These are phyloP conservation scores for Botrytis squamosa DNA, from an alignment of 2,329 filamentous ascomycete genomes.

Conservation along the genomic window DNA sequence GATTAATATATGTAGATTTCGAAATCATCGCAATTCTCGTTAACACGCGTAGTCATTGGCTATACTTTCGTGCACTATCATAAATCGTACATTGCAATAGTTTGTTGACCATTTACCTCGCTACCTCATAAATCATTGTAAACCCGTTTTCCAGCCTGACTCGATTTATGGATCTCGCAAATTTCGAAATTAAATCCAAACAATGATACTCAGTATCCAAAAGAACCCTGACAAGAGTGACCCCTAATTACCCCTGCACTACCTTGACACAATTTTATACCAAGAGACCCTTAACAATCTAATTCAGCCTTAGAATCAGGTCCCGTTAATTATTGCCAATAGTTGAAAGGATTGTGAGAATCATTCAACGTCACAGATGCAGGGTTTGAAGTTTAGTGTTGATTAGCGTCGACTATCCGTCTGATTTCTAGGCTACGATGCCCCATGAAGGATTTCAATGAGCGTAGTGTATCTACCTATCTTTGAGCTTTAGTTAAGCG, in stretches of 20 bases:
- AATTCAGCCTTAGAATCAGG: background rate
- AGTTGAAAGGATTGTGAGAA: background rate
- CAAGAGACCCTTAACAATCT: background rate
- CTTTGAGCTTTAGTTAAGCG: background rate
- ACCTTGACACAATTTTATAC: background rate
- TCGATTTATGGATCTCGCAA: background rate
- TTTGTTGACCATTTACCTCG: background rate
- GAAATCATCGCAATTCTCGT: background rate
- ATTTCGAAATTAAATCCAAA: background rate
- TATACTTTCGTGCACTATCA: no score
- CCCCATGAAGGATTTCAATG: no score
- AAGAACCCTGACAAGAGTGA: background rate
- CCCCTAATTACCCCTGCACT: background rate
- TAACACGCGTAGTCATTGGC: background rate
- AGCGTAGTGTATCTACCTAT: background rate
- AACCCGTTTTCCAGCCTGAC: background rate
- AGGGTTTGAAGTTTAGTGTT: background rate
- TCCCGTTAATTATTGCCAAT: background rate
- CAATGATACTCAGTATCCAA: background rate
- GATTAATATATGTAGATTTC: background rate
- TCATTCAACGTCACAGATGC: background rate
- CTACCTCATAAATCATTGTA: background rate
- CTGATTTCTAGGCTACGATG: background rate
- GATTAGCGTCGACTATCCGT: background rate
- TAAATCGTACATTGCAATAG: background rate